Evolutionary conservation across 768 basidiomycete genomes (phyloP).

Genomic region (Butyriboletus loyo): DNA sequence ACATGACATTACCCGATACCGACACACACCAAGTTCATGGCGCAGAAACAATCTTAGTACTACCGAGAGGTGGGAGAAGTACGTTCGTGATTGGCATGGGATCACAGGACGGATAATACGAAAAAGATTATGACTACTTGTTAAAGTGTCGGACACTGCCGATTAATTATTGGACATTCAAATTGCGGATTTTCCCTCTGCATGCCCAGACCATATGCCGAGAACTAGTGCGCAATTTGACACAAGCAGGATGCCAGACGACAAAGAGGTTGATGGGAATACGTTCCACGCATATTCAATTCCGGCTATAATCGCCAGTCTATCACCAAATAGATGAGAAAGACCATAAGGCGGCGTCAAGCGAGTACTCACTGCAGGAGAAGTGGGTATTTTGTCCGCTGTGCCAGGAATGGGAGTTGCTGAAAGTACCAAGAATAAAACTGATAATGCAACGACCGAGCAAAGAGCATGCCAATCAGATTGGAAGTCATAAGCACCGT

Average conservation of each 20-base stretch:
- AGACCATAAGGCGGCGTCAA: background rate
- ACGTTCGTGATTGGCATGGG: conserved; percentile 83
- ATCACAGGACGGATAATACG: conserved; percentile 18
- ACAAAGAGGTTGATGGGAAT: conserved; percentile 73
- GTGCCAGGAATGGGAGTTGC: conserved; percentile 81
- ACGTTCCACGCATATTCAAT: conserved; percentile 90
- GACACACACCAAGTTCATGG: conserved; percentile 87
- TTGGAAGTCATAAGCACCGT: conserved; percentile 89
- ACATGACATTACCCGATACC: conserved; percentile 61
- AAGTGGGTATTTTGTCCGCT: conserved; percentile 66
- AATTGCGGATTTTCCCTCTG: conserved; percentile 34
- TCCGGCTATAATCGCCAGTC: conserved; percentile 53
- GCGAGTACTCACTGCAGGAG: conserved; percentile 51
- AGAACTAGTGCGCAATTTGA: conserved; percentile 51
- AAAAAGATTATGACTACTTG: background rate
- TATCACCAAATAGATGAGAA: conserved; percentile 28
- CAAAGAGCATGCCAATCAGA: conserved; percentile 86
- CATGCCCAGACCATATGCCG: conserved; percentile 54
- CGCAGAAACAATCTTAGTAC: conserved; percentile 74
- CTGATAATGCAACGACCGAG: conserved; percentile 95
- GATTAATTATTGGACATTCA: background rate
- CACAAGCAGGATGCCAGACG: conserved; percentile 53
- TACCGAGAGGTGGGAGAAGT: conserved; percentile 78
- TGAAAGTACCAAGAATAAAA: conserved; percentile 98
- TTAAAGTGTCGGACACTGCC: background rate